These are phyloP conservation scores for Cryptococcus neoformans DNA, from an alignment of 1,284 basidiomycete species.

Conservation along the genomic window DNA sequence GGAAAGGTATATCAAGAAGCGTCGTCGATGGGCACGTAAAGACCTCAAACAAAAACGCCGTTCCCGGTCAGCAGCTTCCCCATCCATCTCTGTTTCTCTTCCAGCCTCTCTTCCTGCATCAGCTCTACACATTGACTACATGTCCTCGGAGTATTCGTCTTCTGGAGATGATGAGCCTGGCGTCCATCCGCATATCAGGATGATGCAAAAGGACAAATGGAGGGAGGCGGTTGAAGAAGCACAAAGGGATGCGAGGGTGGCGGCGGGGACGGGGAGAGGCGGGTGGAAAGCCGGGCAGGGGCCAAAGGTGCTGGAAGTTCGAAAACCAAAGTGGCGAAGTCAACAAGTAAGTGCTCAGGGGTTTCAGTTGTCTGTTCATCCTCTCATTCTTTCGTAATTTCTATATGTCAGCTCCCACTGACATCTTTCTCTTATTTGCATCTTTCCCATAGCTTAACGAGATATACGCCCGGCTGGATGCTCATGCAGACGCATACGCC, in stretches of 20 bases:
- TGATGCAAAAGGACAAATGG: constrained; percentile 7
- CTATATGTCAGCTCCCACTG: too few species aligned
- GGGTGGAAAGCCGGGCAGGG: constrained; percentile 61
- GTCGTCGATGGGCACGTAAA: constrained; percentile 49
- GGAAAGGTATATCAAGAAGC: constrained; percentile 39
- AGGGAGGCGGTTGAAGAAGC: constrained; percentile 52
- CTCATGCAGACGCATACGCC: constrained; percentile 16
- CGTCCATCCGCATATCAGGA: background rate
- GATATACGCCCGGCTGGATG: constrained; percentile 35
- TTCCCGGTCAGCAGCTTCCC: constrained; percentile 29
- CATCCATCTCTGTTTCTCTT: constrained; percentile 8
- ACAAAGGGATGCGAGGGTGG: background rate
- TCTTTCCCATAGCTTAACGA: constrained; percentile 26
- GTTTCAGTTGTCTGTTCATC: background rate
- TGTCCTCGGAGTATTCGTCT: constrained; percentile 49
- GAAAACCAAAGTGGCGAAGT: constrained; percentile 45
- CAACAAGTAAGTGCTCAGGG: constrained; percentile 22
- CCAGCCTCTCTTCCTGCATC: constrained; percentile 22
- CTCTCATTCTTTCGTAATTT: constrained; percentile 6
- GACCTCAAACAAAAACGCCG: constrained; percentile 49
- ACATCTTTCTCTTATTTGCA: too few species aligned
- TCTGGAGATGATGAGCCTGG: constrained; percentile 23
- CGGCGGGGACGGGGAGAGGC: background rate
- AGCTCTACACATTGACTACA: constrained; percentile 45
- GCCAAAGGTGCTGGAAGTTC: constrained; percentile 72